Percentiles rank a stretch among this genome's conserved stretches.
phyloP scores from a whole-genome alignment of 2,329 filamentous ascomycete genomes.

The Talaromyces sp. region DNA sequence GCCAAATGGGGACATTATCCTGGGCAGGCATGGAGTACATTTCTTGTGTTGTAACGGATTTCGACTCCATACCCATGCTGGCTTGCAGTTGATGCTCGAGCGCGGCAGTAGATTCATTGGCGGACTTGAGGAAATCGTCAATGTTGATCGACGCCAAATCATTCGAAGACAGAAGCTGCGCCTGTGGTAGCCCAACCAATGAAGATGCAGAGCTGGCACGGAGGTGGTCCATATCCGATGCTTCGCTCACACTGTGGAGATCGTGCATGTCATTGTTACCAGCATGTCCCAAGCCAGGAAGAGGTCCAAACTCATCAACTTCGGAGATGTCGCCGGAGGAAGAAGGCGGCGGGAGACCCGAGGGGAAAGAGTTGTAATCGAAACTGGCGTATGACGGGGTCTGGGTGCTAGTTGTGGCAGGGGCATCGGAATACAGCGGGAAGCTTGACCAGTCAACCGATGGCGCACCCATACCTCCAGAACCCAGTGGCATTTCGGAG shows the following conservation, averaged over 20 bases:
- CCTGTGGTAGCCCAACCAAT: constrained; percentile 45
- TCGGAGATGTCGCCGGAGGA: constrained; percentile 55
- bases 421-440: constrained; percentile 44
- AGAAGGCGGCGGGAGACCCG: constrained; percentile 45
- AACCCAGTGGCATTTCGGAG: constrained; percentile 42
- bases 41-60: constrained; percentile 34
- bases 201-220: constrained; percentile 48
- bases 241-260: constrained; percentile 45
- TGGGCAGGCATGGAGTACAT: constrained; percentile 33
- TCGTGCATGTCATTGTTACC: constrained; percentile 40
- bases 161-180: constrained; percentile 44
- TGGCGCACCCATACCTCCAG: constrained; percentile 44
- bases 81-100: constrained; percentile 45
- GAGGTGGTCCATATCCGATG: constrained; percentile 44
- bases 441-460: constrained; percentile 54
- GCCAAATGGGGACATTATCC: constrained; percentile 37
- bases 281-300: constrained; percentile 32
- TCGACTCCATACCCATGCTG: constrained; percentile 39
- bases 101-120: constrained; percentile 44
- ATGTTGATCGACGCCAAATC: constrained; percentile 47
- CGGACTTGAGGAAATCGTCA: constrained; percentile 48
- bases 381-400: constrained; percentile 51
- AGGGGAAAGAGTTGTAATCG: constrained; percentile 45
- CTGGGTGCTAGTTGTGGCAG: constrained; percentile 46
- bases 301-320: constrained; percentile 47